These are phyloP conservation scores for Exophiala viscosa DNA, from an alignment of 2,329 filamentous ascomycete species.

Conservation along the genomic window DNA sequence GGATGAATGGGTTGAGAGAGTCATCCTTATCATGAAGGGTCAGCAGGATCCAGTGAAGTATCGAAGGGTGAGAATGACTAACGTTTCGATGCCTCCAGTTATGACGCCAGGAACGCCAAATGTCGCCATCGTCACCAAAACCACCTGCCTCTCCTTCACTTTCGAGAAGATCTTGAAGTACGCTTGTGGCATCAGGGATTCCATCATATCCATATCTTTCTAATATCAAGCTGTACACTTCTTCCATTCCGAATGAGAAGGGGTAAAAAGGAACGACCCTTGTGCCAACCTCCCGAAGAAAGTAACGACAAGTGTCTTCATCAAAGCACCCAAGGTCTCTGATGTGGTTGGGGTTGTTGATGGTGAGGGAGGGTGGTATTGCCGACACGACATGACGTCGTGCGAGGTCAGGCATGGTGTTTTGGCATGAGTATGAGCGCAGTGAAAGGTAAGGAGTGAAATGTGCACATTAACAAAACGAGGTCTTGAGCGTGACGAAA, in stretches of 20 bases:
- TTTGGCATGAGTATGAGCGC: neutral
- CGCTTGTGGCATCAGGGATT: constrained; percentile 26
- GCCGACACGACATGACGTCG: constrained; percentile 9
- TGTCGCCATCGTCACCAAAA: constrained; percentile 29
- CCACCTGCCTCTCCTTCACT: constrained; percentile 25
- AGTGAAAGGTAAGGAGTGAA: neutral
- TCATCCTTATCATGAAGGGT: constrained; percentile 19
- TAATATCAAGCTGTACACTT: constrained; percentile 28
- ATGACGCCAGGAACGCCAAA: constrained; percentile 30
- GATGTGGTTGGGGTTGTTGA: constrained; percentile 7
- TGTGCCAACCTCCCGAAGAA: constrained; percentile 28
- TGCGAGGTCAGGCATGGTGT: constrained; percentile 11
- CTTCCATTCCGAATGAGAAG: constrained; percentile 30
- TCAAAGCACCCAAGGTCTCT: constrained; percentile 27
- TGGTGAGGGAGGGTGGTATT: neutral
- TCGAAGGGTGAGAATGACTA: constrained; percentile 3
- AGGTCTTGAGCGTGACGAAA: neutral
- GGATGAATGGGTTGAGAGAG: constrained; percentile 25
- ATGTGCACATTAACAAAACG: neutral
- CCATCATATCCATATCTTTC: constrained; percentile 26
- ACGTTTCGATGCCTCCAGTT: constrained; percentile 30
- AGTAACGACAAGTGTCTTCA: constrained; percentile 30
- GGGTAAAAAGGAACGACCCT: constrained; percentile 28
- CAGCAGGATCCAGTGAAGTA: neutral
- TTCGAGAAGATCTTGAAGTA: constrained; percentile 30